Percentiles rank a stretch among this genome's conserved stretches.
phyloP scores from a whole-genome alignment of 73 alveolate genomes.

The Urostyla sp. region DNA sequence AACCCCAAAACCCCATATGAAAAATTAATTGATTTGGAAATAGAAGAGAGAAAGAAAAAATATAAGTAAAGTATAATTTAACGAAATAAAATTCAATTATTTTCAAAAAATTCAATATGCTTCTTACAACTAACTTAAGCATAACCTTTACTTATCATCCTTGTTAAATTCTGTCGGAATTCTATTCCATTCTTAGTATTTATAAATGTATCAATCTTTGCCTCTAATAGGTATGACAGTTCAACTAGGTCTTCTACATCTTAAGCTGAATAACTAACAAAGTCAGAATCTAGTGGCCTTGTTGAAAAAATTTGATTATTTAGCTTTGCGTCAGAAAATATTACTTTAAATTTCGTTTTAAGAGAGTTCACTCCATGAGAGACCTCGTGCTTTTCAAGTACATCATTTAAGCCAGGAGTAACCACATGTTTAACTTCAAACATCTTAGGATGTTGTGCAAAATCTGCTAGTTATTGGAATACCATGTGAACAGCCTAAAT shows the following conservation, averaged over 20 bases:
- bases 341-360: conserved; percentile 32
- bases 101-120: background rate
- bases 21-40: background rate
- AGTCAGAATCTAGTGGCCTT: conserved; percentile 51
- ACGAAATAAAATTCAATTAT: background rate
- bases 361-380: conserved; percentile 45
- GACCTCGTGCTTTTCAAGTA: conserved; percentile 49
- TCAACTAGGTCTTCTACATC: conserved; percentile 56
- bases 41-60: background rate
- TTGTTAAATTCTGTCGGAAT: background rate
- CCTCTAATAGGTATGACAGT: conserved; percentile 20
- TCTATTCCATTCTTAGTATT: background rate
- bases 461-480: background rate
- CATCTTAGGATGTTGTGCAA: background rate
- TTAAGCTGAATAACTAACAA: conserved; percentile 54
- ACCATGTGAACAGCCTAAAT: conserved; percentile 60
- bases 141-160: conserved; percentile 3
- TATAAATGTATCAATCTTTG: conserved; percentile 17
- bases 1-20: background rate
- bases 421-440: conserved; percentile 27
- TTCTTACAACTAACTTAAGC: background rate
- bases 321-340: conserved; percentile 8
- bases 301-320: background rate
- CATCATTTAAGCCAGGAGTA: conserved; percentile 65
- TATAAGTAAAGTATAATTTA: background rate